Percentiles rank a stretch among this genome's conserved stretches.
Evolutionary conservation across 352 stramenopile genomes (phyloP).

Genomic region (Phytophthora macrochlamydospora): DNA sequence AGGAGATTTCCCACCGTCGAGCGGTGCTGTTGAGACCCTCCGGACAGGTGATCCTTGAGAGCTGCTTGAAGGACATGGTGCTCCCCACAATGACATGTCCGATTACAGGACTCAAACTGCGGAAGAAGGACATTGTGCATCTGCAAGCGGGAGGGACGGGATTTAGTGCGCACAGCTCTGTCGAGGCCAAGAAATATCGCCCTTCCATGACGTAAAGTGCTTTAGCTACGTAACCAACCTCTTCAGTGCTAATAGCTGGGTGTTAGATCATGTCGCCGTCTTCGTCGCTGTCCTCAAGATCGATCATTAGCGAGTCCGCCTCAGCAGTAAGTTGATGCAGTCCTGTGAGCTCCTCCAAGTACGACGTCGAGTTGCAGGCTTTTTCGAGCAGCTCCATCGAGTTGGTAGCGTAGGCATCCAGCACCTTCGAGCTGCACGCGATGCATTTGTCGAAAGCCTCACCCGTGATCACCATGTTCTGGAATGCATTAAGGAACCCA

Average conservation of each 20-base stretch:
- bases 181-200: conserved; percentile 89
- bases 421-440: conserved; percentile 91
- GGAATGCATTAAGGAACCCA: conserved; percentile 94
- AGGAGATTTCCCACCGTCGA: conserved; percentile 80
- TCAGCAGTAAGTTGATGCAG: conserved; percentile 63
- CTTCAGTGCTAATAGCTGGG: too few species aligned
- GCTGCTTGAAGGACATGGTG: conserved; percentile 84
- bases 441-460: conserved; percentile 96
- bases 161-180: conserved; percentile 86
- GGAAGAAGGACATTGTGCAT: conserved; percentile 86
- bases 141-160: conserved; percentile 77
- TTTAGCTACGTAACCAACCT: neutral
- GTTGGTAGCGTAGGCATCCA: conserved; percentile 82
- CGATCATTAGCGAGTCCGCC: conserved; percentile 64
- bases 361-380: conserved; percentile 73
- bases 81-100: conserved; percentile 87
- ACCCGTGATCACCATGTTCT: conserved; percentile 79
- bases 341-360: conserved; percentile 82
- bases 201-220: conserved; percentile 77
- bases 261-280: conserved; percentile 59
- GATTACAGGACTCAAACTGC: conserved; percentile 81
- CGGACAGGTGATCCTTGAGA: conserved; percentile 81
- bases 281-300: conserved; percentile 74
- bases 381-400: conserved; percentile 57
- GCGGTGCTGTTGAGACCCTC: conserved; percentile 81